Evolutionary conservation across 441 rosid species (phyloP).

Genomic region (Euphorbia schlechtendalii): DNA sequence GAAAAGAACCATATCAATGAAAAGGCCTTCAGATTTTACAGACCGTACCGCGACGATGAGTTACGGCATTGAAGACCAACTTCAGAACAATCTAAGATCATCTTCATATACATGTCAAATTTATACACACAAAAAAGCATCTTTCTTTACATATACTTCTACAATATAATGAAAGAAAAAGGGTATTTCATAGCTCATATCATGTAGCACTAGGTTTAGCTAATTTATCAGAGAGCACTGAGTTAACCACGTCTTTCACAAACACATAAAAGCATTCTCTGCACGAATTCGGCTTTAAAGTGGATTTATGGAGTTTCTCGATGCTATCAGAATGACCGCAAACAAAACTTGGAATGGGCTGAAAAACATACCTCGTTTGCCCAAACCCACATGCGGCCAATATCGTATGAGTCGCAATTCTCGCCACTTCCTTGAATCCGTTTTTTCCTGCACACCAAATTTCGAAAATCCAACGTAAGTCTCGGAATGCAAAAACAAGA

Average conservation of each 20-base stretch:
- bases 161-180: too few species aligned
- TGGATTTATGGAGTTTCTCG: slow-evolving; percentile 20
- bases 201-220: neutral
- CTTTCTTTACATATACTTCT: too few species aligned
- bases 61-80: too few species aligned
- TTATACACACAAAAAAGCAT: too few species aligned
- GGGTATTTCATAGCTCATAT: neutral
- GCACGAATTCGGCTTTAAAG: slow-evolving; percentile 38
- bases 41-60: too few species aligned
- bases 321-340: slow-evolving; percentile 29
- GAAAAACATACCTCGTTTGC: slow-evolving; percentile 25
- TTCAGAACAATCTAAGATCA: too few species aligned
- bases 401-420: slow-evolving; percentile 43
- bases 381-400: slow-evolving; percentile 42
- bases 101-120: too few species aligned
- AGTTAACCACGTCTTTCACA: slow-evolving; percentile 32
- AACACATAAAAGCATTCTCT: slow-evolving; percentile 37
- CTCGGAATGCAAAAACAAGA: too few species aligned
- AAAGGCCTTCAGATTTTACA: too few species aligned
- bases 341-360: slow-evolving; percentile 10
- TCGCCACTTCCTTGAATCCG: slow-evolving; percentile 42
- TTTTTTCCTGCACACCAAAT: slow-evolving; percentile 28
- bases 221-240: slow-evolving; percentile 25
- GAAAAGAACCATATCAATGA: too few species aligned
- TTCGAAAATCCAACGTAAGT: too few species aligned